A percentile compares a stretch with the other conserved stretches of the same genome.
These are phyloP conservation scores for Westerdykella ornata DNA, from an alignment of 2,329 filamentous ascomycete genomes.

Conservation along the genomic window DNA sequence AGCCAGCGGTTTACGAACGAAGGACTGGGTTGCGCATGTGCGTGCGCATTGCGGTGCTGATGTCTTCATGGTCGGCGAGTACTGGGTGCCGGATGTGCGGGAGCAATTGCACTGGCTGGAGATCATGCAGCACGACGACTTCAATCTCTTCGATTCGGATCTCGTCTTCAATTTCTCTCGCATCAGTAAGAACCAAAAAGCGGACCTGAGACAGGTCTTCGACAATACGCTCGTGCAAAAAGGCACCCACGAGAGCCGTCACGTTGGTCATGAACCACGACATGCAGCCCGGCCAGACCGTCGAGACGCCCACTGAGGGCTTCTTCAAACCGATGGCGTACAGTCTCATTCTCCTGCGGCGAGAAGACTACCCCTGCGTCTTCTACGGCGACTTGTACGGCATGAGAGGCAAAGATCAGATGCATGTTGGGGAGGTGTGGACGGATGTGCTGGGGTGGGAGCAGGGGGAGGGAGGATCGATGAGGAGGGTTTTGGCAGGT, in stretches of 20 bases:
- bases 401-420: constrained; percentile 47
- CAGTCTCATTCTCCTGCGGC: constrained; percentile 61
- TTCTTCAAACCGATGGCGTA: constrained; percentile 69
- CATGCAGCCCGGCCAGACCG: constrained; percentile 58
- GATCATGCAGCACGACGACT: constrained; percentile 47
- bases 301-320: constrained; percentile 56
- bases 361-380: constrained; percentile 57
- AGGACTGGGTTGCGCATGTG: constrained; percentile 56
- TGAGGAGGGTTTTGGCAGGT: constrained; percentile 52
- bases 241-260: constrained; percentile 52
- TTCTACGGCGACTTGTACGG: constrained; percentile 68
- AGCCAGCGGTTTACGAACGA: constrained; percentile 58
- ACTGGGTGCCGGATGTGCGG: constrained; percentile 55
- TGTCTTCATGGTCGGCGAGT: constrained; percentile 64
- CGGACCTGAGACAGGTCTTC: constrained; percentile 59
- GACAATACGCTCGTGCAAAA: constrained; percentile 52
- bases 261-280: constrained; percentile 69
- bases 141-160: constrained; percentile 59
- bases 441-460: constrained; percentile 55
- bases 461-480: constrained; percentile 51
- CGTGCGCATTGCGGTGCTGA: constrained; percentile 43
- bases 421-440: constrained; percentile 56
- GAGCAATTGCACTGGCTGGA: constrained; percentile 54
- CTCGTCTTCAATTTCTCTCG: constrained; percentile 61
- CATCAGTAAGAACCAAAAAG: constrained; percentile 50